phyloP scores from a whole-genome alignment of 192 early-diverging fungal species.

The Ramicandelaber brevisporus region DNA sequence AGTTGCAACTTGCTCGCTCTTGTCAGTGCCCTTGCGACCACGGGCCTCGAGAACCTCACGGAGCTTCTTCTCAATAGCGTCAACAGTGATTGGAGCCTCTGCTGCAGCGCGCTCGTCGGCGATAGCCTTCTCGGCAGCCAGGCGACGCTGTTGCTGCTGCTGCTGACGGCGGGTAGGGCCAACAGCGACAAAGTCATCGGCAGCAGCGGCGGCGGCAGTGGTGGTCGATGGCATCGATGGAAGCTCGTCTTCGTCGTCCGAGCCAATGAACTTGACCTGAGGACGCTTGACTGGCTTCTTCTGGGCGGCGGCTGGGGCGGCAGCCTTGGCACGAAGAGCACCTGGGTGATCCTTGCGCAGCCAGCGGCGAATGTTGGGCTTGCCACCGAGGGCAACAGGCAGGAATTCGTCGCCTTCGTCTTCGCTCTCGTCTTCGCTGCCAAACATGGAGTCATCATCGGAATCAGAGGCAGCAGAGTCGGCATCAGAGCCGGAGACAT shows the following conservation, averaged over 20 bases:
- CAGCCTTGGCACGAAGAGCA: too few species aligned
- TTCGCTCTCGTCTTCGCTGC: constrained; percentile 8
- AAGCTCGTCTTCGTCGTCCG: too few species aligned
- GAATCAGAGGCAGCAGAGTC: constrained; percentile 7
- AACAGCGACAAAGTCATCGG: too few species aligned
- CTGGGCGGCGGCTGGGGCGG: too few species aligned
- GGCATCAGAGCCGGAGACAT: constrained; percentile 5
- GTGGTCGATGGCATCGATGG: too few species aligned
- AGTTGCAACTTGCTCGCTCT: constrained; percentile 38
- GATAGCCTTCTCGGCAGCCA: background rate
- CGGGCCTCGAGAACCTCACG: constrained; percentile 50
- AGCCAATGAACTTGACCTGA: too few species aligned
- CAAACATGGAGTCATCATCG: constrained; percentile 8
- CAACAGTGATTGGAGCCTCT: constrained; percentile 27
- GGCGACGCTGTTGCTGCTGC: background rate
- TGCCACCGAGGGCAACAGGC: constrained; percentile 38
- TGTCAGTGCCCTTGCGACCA: constrained; percentile 90
- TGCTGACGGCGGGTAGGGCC: too few species aligned
- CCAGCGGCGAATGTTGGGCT: too few species aligned
- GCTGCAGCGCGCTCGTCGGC: constrained; percentile 13
- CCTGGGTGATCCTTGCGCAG: too few species aligned
- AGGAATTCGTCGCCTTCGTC: constrained; percentile 39
- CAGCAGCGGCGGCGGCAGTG: too few species aligned
- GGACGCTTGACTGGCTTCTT: too few species aligned
- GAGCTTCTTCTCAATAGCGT: constrained; percentile 66